These are phyloP conservation scores for Sphagnum tenellum DNA, from an alignment of 225 moss, liverwort and hornwort genomes.

Conservation along the genomic window DNA sequence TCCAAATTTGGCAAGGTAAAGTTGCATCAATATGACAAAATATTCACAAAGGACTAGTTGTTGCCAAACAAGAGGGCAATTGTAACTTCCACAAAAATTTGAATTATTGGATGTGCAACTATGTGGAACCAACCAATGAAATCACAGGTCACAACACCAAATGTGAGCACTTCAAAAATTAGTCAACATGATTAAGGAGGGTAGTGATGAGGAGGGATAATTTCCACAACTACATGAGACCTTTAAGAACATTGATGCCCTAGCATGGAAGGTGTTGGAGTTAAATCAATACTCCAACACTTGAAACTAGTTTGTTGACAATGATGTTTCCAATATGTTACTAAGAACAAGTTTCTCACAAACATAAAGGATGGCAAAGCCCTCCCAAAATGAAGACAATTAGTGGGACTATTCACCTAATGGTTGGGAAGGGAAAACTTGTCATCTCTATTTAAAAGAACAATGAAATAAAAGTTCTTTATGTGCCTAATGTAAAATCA, in stretches of 20 bases:
- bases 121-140: background rate
- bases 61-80: background rate
- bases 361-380: background rate
- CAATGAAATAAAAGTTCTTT: background rate
- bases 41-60: no score
- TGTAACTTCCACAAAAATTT: background rate
- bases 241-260: no score
- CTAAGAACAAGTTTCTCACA: background rate
- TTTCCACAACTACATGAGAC: background rate
- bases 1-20: no score
- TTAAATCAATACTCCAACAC: background rate
- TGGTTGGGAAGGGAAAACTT: background rate
- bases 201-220: background rate
- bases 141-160: background rate
- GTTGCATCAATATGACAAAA: background rate
- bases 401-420: background rate
- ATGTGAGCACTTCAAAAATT: background rate
- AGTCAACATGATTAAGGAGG: background rate
- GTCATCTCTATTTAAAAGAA: background rate
- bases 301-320: background rate
- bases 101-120: background rate
- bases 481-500: background rate
- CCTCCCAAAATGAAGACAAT: background rate
- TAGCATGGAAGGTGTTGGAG: background rate
- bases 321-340: background rate